Evolutionary conservation across 1,284 basidiomycete species (phyloP).

Genomic region (Pterula multifida): DNA sequence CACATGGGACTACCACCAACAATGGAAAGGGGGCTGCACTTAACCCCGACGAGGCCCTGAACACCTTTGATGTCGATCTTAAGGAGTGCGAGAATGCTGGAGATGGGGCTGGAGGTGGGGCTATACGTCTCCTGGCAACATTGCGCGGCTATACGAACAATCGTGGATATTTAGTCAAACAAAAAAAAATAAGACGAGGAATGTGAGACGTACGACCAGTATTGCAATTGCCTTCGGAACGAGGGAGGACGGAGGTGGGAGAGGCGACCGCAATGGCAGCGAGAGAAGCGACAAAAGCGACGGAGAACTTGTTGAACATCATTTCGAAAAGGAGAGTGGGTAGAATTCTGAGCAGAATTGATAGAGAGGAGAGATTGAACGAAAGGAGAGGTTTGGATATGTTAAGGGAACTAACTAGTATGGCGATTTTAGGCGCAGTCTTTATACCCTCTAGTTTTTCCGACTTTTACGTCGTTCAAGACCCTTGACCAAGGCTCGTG

Average conservation of each 20-base stretch:
- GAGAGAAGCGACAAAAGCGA: not conserved
- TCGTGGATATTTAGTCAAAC: not conserved
- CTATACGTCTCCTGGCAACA: not conserved
- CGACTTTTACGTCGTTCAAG: no score
- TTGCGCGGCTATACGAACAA: not conserved
- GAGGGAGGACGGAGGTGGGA: not conserved
- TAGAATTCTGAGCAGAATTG: not conserved
- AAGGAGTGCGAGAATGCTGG: not conserved
- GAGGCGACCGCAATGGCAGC: not conserved
- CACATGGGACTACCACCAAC: conserved; percentile 9
- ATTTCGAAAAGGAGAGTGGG: not conserved
- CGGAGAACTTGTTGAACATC: not conserved
- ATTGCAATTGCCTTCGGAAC: not conserved
- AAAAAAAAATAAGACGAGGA: not conserved
- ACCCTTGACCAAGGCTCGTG: no score
- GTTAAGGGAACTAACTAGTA: no score
- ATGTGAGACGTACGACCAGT: not conserved
- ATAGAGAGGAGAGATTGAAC: not conserved
- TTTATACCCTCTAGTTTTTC: not conserved
- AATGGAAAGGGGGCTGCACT: conserved; percentile 7
- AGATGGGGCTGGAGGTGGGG: not conserved
- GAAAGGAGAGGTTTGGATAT: not conserved
- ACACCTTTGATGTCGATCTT: not conserved
- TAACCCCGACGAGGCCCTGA: conserved; percentile 1
- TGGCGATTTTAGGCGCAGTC: no score